These are phyloP conservation scores for Brasenia schreberi DNA, from an alignment of 164 flowering plant genomes.

Conservation along the genomic window DNA sequence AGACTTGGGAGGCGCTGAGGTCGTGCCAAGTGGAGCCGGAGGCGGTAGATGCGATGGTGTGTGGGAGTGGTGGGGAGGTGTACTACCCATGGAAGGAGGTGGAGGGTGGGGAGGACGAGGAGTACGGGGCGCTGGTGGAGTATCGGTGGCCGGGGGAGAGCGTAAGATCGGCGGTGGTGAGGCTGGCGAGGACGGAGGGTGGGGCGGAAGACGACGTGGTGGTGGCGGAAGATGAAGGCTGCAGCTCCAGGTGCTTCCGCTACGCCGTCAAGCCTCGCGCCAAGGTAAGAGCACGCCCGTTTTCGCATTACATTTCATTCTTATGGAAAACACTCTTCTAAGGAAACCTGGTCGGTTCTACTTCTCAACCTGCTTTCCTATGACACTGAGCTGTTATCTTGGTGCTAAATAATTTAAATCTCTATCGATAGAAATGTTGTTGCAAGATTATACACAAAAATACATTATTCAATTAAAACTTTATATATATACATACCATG, in stretches of 20 bases:
- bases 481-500: too few species aligned
- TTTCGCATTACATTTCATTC: too few species aligned
- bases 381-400: too few species aligned
- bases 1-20: constrained; percentile 33
- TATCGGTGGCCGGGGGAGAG: constrained; percentile 73
- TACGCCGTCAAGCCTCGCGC: constrained; percentile 21
- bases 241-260: constrained; percentile 41
- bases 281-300: too few species aligned
- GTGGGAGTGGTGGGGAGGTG: constrained; percentile 67
- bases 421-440: too few species aligned
- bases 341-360: too few species aligned
- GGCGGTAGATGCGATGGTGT: constrained; percentile 57
- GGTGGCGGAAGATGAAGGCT: constrained; percentile 17
- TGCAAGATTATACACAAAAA: too few species aligned
- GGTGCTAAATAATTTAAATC: too few species aligned
- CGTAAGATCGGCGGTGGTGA: constrained; percentile 29
- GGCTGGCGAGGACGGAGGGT: constrained; percentile 42
- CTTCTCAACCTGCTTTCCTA: too few species aligned
- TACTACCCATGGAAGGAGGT: constrained; percentile 55
- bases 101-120: constrained; percentile 27
- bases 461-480: too few species aligned
- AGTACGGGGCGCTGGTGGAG: constrained; percentile 57
- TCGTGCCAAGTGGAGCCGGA: constrained; percentile 27
- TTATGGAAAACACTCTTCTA: too few species aligned
- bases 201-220: constrained; percentile 34